These are phyloP conservation scores for Eucalyptus caleyi DNA, from an alignment of 345 rosid species.

Conservation along the genomic window DNA sequence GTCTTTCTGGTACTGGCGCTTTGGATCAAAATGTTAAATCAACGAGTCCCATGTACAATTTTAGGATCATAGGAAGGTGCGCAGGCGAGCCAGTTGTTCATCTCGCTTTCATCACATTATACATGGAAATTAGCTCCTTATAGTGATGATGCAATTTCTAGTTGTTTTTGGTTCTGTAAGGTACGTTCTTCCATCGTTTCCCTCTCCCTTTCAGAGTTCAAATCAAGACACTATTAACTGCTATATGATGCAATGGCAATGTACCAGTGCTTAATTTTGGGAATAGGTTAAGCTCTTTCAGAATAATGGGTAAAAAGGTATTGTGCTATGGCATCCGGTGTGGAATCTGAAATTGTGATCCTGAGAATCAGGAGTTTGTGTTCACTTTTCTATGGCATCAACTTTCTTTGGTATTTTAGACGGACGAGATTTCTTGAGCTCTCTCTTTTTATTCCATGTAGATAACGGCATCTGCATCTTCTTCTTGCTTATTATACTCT, in stretches of 20 bases:
- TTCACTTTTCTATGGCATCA: not conserved
- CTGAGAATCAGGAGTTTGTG: not conserved
- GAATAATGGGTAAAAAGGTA: not conserved
- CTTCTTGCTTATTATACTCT: not conserved
- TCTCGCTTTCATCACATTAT: not conserved
- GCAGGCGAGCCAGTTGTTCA: not conserved
- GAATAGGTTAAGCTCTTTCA: not conserved
- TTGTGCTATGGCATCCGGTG: not conserved
- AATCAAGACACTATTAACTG: not conserved
- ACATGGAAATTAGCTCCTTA: not conserved
- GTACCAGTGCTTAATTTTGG: not conserved
- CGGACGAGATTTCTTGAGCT: not conserved
- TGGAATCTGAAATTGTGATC: not conserved
- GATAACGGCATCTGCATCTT: not conserved
- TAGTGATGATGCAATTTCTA: not conserved
- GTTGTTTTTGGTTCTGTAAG: not conserved
- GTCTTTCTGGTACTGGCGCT: not conserved
- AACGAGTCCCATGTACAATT: not conserved
- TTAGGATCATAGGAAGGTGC: not conserved
- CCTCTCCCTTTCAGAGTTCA: not conserved
- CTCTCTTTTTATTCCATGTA: not conserved
- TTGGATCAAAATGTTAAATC: not conserved
- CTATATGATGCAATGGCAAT: not conserved
- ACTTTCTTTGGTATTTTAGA: not conserved
- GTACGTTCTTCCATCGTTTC: not conserved